Percentiles rank a stretch among this genome's conserved stretches.
These are phyloP conservation scores for Hymenoscyphus occultus DNA, from an alignment of 2,329 filamentous ascomycete species.

Conservation along the genomic window DNA sequence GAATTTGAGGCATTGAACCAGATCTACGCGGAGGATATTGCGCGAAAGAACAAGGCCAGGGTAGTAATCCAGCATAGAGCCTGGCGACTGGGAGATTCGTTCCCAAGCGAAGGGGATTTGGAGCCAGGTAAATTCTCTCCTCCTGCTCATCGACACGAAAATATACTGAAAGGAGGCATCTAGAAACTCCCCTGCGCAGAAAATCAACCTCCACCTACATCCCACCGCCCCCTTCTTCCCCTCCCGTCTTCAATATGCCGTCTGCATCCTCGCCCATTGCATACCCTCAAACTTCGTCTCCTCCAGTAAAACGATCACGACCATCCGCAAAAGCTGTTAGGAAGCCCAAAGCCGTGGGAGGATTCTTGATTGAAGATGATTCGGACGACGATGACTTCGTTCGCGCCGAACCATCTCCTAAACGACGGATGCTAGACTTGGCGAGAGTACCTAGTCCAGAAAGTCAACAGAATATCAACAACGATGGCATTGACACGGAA, in stretches of 20 bases:
- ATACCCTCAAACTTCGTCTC: conserved; percentile 33
- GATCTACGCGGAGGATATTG: conserved; percentile 41
- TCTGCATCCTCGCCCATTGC: conserved; percentile 57
- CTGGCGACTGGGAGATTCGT: conserved; percentile 46
- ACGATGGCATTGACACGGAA: not conserved
- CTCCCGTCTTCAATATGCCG: conserved; percentile 47
- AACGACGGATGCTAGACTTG: conserved; percentile 44
- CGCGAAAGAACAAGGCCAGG: conserved; percentile 42
- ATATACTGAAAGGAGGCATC: conserved; percentile 13
- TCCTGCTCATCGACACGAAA: not conserved
- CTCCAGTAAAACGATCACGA: conserved; percentile 40
- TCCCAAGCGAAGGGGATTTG: conserved; percentile 47
- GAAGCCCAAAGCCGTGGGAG: conserved; percentile 40
- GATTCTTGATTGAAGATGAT: conserved; percentile 46
- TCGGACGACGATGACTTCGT: conserved; percentile 39
- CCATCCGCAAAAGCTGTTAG: conserved; percentile 33
- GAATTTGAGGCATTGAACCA: conserved; percentile 45
- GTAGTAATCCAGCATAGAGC: conserved; percentile 51
- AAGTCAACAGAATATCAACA: not conserved
- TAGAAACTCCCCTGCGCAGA: conserved; percentile 29
- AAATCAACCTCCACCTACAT: conserved; percentile 7
- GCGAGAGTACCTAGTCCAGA: conserved; percentile 21
- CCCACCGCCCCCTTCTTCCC: conserved; percentile 38
- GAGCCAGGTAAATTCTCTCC: conserved; percentile 29
- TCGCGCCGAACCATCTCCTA: conserved; percentile 39